These are phyloP conservation scores for Claviceps spartinae DNA, from an alignment of 2,329 filamentous ascomycete species.

Conservation along the genomic window DNA sequence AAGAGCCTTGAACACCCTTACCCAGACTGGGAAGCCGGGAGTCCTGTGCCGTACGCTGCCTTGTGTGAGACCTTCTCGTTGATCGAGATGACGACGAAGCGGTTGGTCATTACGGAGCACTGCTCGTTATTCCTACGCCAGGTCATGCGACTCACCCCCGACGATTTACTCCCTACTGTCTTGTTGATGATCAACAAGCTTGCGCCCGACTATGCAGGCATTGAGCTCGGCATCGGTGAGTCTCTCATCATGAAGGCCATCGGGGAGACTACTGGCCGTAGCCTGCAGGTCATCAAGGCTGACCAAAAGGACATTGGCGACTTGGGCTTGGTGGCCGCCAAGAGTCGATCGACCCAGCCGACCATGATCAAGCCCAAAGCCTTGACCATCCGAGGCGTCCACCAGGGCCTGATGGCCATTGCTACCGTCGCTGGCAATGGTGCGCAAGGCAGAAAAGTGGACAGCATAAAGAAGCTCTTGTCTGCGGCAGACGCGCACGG, in stretches of 20 bases:
- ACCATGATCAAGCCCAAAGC: conserved; percentile 98
- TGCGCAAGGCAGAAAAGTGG: conserved; percentile 80
- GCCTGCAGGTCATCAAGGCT: conserved; percentile 76
- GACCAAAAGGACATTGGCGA: conserved; percentile 96
- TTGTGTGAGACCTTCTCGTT: conserved; percentile 90
- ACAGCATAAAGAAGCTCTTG: conserved; percentile 91
- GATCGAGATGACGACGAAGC: conserved; percentile 87
- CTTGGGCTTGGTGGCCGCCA: conserved; percentile 83
- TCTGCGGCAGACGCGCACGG: conserved; percentile 69
- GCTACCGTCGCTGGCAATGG: conserved; percentile 78
- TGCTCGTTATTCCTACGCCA: conserved; percentile 86
- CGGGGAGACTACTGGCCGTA: conserved; percentile 84
- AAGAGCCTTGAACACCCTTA: conserved; percentile 69
- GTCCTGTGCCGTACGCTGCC: conserved; percentile 86
- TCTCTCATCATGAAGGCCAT: conserved; percentile 98
- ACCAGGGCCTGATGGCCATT: conserved; percentile 76
- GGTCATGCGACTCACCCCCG: conserved; percentile 80
- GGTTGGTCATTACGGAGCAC: conserved; percentile 75
- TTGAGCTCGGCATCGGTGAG: conserved; percentile 96
- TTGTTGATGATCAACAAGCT: conserved; percentile 97
- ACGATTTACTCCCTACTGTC: conserved; percentile 76
- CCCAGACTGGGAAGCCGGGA: conserved; percentile 83
- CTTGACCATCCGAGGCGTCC: conserved; percentile 73
- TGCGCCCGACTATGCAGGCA: conserved; percentile 88
- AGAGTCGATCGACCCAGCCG: conserved; percentile 86